Base-by-base conservation (phyloP, 768 basidiomycete species). In the Agrocybe pediades region DNA sequence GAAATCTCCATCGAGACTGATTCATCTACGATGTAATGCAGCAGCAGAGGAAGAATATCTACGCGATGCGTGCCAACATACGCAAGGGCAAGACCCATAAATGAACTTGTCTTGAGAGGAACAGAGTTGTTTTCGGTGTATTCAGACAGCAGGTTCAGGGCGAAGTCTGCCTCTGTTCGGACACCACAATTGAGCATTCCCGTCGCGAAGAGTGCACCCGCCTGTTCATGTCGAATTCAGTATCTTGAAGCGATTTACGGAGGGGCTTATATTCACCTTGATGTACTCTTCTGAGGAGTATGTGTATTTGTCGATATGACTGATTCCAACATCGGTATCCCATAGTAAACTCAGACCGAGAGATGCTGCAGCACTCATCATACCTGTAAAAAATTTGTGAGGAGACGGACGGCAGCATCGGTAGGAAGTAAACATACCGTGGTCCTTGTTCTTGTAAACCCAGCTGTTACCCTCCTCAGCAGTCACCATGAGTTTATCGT, bases 371-470 rank as follows among this genome's bases (percentile, higher is more conserved):
- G 97, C 97, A 55, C 90, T 92, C 82, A 96, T 87, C 94, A 98
- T 98, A 49, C 91, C 91, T 92, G n/a, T n/a, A n/a, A n/a, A n/a
- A 24, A 36, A 0, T 30, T 25, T 9, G 57, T 1, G 24, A 59
- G 40, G 5, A 36, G 56, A 1, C 40, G n/a, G n/a, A n/a, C n/a
- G n/a, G n/a, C n/a, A n/a, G n/a, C n/a, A 6, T 7, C 9, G 24
- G 2, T 1, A 17, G 23, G 19, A 9, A 25, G 47, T 17, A 55
- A 13, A 65, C 79, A 19, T 53, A 87, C 95, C 97, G 58, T 97
- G 93, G 49, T 98, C 96, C 74, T 98, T 98, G 78, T 98, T 98
- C 82, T 98, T 98, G 80, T 98, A 99, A 53, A 99, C 93, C 95
- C 95, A 99, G 63, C 93, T 95, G 70, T 85, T 92, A 13, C 97